Evolutionary conservation across 768 basidiomycete genomes (phyloP), one percentile per base, ranked within the genome.

Genomic region (Harrya chromipes): DNA sequence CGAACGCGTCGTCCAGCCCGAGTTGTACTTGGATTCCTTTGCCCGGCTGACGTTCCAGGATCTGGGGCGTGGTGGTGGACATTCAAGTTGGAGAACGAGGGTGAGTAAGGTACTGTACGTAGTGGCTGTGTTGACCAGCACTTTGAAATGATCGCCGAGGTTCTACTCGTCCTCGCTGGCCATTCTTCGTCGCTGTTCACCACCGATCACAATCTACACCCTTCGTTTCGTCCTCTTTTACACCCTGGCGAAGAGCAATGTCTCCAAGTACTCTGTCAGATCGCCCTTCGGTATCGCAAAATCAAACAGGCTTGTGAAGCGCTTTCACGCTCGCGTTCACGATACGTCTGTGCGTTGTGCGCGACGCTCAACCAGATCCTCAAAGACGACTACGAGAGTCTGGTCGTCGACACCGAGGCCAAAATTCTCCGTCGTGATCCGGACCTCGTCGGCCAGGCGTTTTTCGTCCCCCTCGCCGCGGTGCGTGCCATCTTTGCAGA

Each of bases 121-220:
- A 21, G 56, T 59, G 56, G 52, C 58, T 47, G 43, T 51, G 48
- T 14, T 6, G 33, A 4, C 11, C 2, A 29, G n/a, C 4, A 6
- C 35, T 23, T 34, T 39, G 37, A 46, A 52, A 93, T 94, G 93
- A 89, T 94, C 55, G 85, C 91, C 58, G 94, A 95, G 70, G 74
- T 94, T 47, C 78, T 95, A 39, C 81, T 94, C 49, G 76, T 94
- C 46, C 83, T 97, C 41, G 84, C 88, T 3, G 94, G 93, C 33
- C 92, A 97, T 70, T 75, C 81, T 5, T 94, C 94, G 0, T 88
- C 90, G 2, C 74, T 97, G 44, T 93, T 97, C 68, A 76, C 81
- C 16, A 59, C 69, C 21, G 83, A 80, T 48, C 72, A 81, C 50
- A 70, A 70, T 27, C 62, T 89, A 36, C 78, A 83, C 60, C 80